Percentiles rank a stretch among this genome's conserved stretches.
phyloP scores from a whole-genome alignment of 1,139 yeast species.

The Lodderomyces margitis region DNA sequence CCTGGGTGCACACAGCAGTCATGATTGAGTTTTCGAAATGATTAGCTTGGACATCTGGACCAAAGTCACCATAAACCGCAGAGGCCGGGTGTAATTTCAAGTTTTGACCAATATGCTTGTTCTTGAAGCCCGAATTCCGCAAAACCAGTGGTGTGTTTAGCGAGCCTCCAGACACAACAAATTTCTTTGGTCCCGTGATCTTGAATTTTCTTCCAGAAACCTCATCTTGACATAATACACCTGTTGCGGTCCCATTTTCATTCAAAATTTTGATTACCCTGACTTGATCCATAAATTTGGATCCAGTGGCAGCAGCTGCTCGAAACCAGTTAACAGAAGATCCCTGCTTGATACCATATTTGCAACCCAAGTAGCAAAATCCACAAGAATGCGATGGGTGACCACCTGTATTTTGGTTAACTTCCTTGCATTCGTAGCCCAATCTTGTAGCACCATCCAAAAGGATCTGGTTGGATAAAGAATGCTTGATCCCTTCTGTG shows the following conservation, averaged over 20 bases:
- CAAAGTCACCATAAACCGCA: conserved; percentile 43
- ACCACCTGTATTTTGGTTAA: conserved; percentile 53
- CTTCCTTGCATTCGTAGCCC: conserved; percentile 41
- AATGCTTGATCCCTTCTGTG: conserved; percentile 42
- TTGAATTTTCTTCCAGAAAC: conserved; percentile 29
- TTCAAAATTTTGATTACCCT: conserved; percentile 41
- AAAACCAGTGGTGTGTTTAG: conserved; percentile 52
- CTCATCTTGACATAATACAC: conserved; percentile 37
- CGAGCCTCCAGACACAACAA: conserved; percentile 52
- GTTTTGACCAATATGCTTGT: conserved; percentile 53
- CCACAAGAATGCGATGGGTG: conserved; percentile 50
- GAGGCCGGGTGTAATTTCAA: conserved; percentile 56
- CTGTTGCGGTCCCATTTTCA: conserved; percentile 44
- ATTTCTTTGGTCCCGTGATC: conserved; percentile 47
- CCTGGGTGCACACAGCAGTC: conserved; percentile 51
- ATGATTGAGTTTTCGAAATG: conserved; percentile 47
- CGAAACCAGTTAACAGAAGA: conserved; percentile 52
- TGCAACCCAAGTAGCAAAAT: conserved; percentile 54
- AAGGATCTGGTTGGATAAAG: conserved; percentile 45
- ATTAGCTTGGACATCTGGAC: conserved; percentile 31
- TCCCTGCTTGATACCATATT: conserved; percentile 55
- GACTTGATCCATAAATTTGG: conserved; percentile 49
- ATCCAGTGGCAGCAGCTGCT: conserved; percentile 48
- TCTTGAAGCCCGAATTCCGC: conserved; percentile 51
- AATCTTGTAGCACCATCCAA: conserved; percentile 48